phyloP scores from a whole-genome alignment of 768 basidiomycete species.

The Psilocybe subaeruginosa region DNA sequence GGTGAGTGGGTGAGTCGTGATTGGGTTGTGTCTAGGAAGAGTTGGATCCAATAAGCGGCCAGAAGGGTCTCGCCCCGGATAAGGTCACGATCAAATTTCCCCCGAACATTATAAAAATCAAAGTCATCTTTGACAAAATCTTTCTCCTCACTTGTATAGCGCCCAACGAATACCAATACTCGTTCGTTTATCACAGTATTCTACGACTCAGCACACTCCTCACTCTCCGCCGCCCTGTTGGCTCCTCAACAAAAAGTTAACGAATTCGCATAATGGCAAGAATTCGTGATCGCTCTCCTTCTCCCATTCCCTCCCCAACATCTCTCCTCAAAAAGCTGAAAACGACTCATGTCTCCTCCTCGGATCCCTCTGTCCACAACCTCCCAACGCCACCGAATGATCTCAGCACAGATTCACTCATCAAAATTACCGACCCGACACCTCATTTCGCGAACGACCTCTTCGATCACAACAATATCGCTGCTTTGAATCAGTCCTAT shows the following conservation, averaged over 20 bases:
- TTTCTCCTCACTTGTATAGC: background rate
- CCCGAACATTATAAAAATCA: conserved; percentile 8
- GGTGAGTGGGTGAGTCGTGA: background rate
- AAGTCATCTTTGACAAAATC: background rate
- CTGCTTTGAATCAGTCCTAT: conserved; percentile 61
- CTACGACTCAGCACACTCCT: background rate
- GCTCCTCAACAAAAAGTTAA: background rate
- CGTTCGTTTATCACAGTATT: background rate
- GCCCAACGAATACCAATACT: background rate
- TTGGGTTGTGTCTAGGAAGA: background rate
- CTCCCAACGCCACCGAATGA: conserved; percentile 17
- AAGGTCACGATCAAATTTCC: conserved; percentile 7
- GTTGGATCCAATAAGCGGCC: background rate
- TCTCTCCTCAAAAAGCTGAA: conserved; percentile 31
- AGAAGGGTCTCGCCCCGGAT: conserved; percentile 11
- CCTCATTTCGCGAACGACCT: conserved; percentile 54
- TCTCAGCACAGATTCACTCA: conserved; percentile 19
- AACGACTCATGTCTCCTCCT: conserved; percentile 24
- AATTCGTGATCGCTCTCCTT: conserved; percentile 48
- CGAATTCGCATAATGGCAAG: conserved; percentile 27
- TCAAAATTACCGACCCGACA: conserved; percentile 33
- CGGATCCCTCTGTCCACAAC: conserved; percentile 5
- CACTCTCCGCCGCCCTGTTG: background rate
- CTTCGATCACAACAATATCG: conserved; percentile 59
- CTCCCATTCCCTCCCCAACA: conserved; percentile 32